Evolutionary conservation across 2,329 filamentous ascomycete species (phyloP).

Genomic region (Xylariaceae sp.): DNA sequence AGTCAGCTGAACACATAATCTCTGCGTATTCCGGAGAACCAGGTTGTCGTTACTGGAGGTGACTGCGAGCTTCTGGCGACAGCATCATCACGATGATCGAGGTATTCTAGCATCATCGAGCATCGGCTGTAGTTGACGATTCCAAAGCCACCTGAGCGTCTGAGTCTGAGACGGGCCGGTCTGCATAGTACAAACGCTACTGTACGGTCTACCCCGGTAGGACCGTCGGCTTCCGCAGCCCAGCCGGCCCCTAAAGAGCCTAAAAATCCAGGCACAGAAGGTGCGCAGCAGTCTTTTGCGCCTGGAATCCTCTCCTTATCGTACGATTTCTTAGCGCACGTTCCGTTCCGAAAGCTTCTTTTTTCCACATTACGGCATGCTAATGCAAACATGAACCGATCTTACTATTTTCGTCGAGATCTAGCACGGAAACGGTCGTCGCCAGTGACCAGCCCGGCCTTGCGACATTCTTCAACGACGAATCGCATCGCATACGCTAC

Average conservation of each 20-base stretch:
- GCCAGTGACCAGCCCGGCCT: not conserved
- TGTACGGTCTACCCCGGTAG: not conserved
- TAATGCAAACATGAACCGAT: constrained; percentile 22
- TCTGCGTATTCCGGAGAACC: too few species aligned
- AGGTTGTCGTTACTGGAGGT: not conserved
- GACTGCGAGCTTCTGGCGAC: not conserved
- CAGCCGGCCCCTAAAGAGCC: too few species aligned
- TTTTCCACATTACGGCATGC: constrained; percentile 5
- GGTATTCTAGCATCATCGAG: not conserved
- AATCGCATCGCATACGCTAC: too few species aligned
- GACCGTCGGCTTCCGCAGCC: not conserved
- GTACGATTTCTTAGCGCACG: constrained; percentile 19
- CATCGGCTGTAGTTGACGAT: not conserved
- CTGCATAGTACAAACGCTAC: not conserved
- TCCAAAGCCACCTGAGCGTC: not conserved
- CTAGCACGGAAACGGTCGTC: constrained; percentile 4
- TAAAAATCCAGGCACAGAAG: constrained; percentile 1
- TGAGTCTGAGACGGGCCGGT: not conserved
- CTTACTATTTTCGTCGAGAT: constrained; percentile 10
- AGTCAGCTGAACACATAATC: not conserved
- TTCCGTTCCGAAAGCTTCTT: constrained; percentile 8
- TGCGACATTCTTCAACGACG: too few species aligned
- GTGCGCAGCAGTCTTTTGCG: too few species aligned
- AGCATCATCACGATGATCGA: not conserved
- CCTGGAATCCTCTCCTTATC: constrained; percentile 5